Evolutionary conservation across 2,329 filamentous ascomycete genomes (phyloP).

Genomic region (Neonectria faginata): DNA sequence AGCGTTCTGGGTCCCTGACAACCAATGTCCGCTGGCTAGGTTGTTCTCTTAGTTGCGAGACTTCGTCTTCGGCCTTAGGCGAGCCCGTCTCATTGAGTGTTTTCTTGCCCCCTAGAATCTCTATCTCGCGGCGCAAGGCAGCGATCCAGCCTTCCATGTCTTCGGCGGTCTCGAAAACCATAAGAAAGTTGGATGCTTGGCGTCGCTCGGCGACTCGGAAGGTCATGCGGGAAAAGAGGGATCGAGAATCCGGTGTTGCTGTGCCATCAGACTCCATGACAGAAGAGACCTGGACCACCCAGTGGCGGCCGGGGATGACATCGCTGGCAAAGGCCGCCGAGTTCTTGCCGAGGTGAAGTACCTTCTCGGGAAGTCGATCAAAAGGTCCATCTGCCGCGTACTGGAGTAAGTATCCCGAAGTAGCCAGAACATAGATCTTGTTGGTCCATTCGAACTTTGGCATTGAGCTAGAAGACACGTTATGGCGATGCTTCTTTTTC

Average conservation of each 20-base stretch:
- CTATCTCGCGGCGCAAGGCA: slow-evolving; percentile 75
- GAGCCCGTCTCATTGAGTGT: slow-evolving; percentile 70
- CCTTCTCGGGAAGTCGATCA: slow-evolving; percentile 79
- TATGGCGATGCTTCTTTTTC: slow-evolving; percentile 62
- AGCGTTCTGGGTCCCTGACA: slow-evolving; percentile 61
- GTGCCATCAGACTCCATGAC: slow-evolving; percentile 69
- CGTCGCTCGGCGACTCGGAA: slow-evolving; percentile 67
- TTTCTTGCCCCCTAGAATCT: slow-evolving; percentile 75
- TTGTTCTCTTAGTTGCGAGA: slow-evolving; percentile 51
- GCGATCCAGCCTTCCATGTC: slow-evolving; percentile 83
- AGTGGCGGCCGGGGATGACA: slow-evolving; percentile 81
- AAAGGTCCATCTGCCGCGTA: slow-evolving; percentile 78
- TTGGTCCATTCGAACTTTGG: slow-evolving; percentile 72
- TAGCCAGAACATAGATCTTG: slow-evolving; percentile 79
- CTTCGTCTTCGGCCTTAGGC: slow-evolving; percentile 56
- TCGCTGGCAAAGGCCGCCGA: slow-evolving; percentile 86
- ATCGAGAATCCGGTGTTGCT: slow-evolving; percentile 64
- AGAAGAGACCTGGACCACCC: slow-evolving; percentile 82
- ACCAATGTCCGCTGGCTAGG: slow-evolving; percentile 61
- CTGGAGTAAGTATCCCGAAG: slow-evolving; percentile 79
- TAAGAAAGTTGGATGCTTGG: slow-evolving; percentile 72
- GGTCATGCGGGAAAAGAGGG: slow-evolving; percentile 73
- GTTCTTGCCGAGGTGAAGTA: slow-evolving; percentile 76
- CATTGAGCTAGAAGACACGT: slow-evolving; percentile 54
- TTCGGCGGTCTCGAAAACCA: slow-evolving; percentile 78